Conservation (phyloP, 2,329 filamentous ascomycete genomes). For the Pseudogymnoascus sp. region DNA sequence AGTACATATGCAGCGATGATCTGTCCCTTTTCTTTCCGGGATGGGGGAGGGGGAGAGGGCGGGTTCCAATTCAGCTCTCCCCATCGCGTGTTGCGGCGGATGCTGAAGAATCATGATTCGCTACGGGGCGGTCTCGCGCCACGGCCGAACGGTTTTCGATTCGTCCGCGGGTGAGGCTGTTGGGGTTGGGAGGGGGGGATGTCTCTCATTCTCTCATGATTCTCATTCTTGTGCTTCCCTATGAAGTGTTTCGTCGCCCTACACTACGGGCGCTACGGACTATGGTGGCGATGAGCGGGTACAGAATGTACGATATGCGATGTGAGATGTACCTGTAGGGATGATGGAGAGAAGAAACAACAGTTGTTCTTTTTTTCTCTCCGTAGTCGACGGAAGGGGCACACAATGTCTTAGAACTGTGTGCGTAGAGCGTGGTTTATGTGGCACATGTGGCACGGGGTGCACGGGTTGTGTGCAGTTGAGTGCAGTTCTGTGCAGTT, state of each 20-base stretch:
- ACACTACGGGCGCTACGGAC: not conserved
- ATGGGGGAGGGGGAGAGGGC: not conserved
- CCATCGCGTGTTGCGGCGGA: constrained; percentile 2
- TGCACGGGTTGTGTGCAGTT: too few species aligned
- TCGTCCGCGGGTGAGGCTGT: not conserved
- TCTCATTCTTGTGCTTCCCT: not conserved
- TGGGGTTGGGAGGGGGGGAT: not conserved
- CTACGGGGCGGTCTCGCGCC: not conserved
- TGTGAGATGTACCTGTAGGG: not conserved
- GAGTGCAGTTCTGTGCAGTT: not conserved
- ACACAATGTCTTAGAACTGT: not conserved
- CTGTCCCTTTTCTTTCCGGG: not conserved
- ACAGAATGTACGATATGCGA: not conserved
- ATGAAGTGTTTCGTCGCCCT: too few species aligned
- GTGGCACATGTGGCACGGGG: not conserved
- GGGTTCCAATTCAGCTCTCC: not conserved
- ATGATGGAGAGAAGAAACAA: too few species aligned
- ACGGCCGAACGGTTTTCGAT: not conserved
- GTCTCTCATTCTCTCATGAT: not conserved
- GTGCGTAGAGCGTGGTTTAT: not conserved
- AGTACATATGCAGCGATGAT: constrained; percentile 2
- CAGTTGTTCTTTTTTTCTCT: too few species aligned
- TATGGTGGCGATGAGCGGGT: not conserved
- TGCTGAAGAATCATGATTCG: constrained; percentile 4
- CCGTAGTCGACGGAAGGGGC: not conserved